These are phyloP conservation scores for Aphanomyces stellatus DNA, from an alignment of 352 stramenopile genomes.

Conservation along the genomic window DNA sequence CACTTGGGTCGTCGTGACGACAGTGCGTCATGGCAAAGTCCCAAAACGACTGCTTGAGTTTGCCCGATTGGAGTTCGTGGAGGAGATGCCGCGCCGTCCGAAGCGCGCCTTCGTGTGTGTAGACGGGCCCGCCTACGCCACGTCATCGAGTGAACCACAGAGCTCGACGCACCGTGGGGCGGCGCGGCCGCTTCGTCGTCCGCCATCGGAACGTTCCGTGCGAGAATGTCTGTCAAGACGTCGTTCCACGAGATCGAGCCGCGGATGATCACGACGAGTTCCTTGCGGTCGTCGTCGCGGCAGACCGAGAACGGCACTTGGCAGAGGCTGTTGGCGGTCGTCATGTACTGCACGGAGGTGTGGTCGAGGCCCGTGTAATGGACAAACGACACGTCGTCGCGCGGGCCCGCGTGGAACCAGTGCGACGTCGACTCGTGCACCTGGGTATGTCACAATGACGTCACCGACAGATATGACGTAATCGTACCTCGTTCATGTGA, in stretches of 20 bases:
- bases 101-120: constrained; percentile 66
- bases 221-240: constrained; percentile 64
- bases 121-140: not conserved
- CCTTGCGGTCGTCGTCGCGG: constrained; percentile 43
- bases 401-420: constrained; percentile 24
- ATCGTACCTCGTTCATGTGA: not conserved
- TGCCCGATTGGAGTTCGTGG: constrained; percentile 23
- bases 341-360: constrained; percentile 61
- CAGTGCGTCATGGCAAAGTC: constrained; percentile 53
- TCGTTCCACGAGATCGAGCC: constrained; percentile 75
- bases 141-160: constrained; percentile 24
- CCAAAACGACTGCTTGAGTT: constrained; percentile 52
- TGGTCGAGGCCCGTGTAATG: constrained; percentile 56
- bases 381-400: constrained; percentile 59
- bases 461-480: too few relatives aligned
- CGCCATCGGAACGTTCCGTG: constrained; percentile 53
- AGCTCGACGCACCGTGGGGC: not conserved
- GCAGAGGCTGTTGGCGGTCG: constrained; percentile 73
- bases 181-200: constrained; percentile 38
- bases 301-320: constrained; percentile 66
- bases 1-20: constrained; percentile 3
- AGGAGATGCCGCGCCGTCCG: constrained; percentile 14
- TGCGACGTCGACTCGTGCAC: not conserved
- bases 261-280: constrained; percentile 68
- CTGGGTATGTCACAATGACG: too few relatives aligned